Base-by-base conservation (phyloP, 148 eudicot species). In the Rhododendron ovatum region DNA sequence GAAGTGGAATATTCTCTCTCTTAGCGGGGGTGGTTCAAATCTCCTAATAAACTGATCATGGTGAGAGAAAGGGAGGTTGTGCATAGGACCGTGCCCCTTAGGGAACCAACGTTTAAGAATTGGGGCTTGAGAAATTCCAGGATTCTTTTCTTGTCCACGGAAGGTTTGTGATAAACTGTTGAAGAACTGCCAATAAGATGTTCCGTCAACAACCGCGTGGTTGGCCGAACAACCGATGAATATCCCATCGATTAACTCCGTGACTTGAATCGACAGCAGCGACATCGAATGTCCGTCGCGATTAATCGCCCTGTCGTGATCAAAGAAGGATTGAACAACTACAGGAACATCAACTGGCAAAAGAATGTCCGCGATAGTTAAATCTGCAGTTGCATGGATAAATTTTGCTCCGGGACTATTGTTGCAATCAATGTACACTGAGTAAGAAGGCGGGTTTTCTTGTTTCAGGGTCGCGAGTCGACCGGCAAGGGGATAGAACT, bases 1-100 rank as follows among this genome's bases (percentile, higher is more conserved):
- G 76, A 86, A 84, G 50, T 89, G 86, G 80, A 89, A 89, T 22
- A 89, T 12, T 86, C 88, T 89, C 37, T 89, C 90, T 73, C 82
- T 86, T 1, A 86, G 26, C 4, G 14, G 39, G 12, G 90, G 85
- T 0, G 85, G 28, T 30, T 89, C 82, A 14, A 80, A 75, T 50
- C 90, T 84, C 7, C 51, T 59, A 1, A 82, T 81, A 65, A 89
- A 89, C 26, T 89, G 73, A 82, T 89, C 87, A 9, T 81, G 88
- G 80, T 89, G 87, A 6, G 85, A 59, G 61, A 71, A 89, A 14
- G 90, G 88, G 6, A 89, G 88, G 41, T 22, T 74, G 9, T 81
- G 43, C 17, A 84, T 30, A 0, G 85, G 90, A 20, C 87, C 87
- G 65, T 71, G 35, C 39, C 85, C 88, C 0, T 86, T 83, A 5